Conservation (phyloP, 345 rosid genomes). For the Citrus glauca region DNA sequence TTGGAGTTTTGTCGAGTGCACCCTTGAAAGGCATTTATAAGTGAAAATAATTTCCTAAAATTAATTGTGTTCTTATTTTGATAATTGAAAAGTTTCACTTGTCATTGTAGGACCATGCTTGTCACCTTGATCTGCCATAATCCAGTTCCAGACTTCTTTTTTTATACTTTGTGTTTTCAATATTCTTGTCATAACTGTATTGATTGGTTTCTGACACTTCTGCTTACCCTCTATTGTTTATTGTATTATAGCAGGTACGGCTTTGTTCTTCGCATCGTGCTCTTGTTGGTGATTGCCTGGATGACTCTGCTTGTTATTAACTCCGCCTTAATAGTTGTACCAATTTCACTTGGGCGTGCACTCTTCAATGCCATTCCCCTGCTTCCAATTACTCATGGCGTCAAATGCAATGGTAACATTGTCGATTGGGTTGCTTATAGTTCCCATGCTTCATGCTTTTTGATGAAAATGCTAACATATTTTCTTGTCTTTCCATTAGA, state of each 20-base stretch:
- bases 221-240: constrained; percentile 3
- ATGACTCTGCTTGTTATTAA: constrained; percentile 91
- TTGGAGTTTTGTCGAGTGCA: background rate
- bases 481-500: constrained; percentile 38
- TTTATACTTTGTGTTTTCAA: background rate
- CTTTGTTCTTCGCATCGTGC: constrained; percentile 79
- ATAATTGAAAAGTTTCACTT: background rate
- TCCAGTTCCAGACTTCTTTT: background rate
- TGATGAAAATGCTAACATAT: constrained; percentile 14
- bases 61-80: background rate
- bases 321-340: constrained; percentile 83
- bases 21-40: background rate
- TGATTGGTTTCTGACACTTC: background rate
- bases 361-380: constrained; percentile 89
- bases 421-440: background rate
- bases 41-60: background rate
- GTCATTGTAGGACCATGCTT: background rate
- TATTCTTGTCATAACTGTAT: background rate
- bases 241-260: constrained; percentile 61
- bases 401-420: constrained; percentile 88
- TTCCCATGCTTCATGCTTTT: background rate
- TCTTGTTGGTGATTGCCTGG: constrained; percentile 91
- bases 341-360: constrained; percentile 92
- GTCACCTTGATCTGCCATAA: background rate
- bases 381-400: constrained; percentile 95